These are phyloP conservation scores for Evansstolkia leycettana DNA, from an alignment of 495 filamentous ascomycete genomes.

Conservation along the genomic window DNA sequence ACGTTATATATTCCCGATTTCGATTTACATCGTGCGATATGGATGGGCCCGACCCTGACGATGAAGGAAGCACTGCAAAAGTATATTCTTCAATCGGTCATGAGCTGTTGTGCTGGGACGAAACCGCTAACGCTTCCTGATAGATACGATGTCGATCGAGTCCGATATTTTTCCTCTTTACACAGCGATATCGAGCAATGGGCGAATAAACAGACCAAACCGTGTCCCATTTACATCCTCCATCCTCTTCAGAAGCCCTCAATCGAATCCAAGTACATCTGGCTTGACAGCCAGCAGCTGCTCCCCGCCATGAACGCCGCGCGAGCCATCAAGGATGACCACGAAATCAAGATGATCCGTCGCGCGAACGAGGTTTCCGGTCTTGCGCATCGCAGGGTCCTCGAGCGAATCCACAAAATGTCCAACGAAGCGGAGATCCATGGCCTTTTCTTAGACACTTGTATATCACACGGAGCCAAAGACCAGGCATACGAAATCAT, in stretches of 20 bases:
- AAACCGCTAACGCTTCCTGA: conserved; percentile 2
- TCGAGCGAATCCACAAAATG: conserved; percentile 44
- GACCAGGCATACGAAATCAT: conserved; percentile 82
- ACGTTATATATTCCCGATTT: conserved; percentile 93
- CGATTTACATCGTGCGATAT: conserved; percentile 75
- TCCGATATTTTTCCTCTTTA: conserved; percentile 52
- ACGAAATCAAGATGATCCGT: conserved; percentile 69
- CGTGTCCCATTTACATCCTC: conserved; percentile 24
- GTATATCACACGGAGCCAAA: conserved; percentile 56
- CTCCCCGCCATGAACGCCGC: conserved; percentile 57
- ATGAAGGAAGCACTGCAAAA: conserved; percentile 57
- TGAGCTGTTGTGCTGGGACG: conserved; percentile 42
- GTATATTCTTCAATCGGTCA: conserved; percentile 34
- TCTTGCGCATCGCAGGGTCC: conserved; percentile 57
- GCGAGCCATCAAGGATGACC: conserved; percentile 64
- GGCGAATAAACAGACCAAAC: conserved; percentile 42
- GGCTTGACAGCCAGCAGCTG: conserved; percentile 26
- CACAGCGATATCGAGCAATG: conserved; percentile 46
- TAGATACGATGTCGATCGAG: conserved; percentile 69
- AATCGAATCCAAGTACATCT: conserved; percentile 42
- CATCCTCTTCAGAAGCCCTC: conserved; percentile 26
- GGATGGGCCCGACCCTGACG: conserved; percentile 81
- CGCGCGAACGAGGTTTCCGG: conserved; percentile 67
- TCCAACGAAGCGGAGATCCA: conserved; percentile 75
- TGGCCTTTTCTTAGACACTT: conserved; percentile 58